Evolutionary conservation across 176 grass and related monocot genomes (phyloP), one percentile per base, ranked within the genome.

Genomic region (Oryza glaberrima): DNA sequence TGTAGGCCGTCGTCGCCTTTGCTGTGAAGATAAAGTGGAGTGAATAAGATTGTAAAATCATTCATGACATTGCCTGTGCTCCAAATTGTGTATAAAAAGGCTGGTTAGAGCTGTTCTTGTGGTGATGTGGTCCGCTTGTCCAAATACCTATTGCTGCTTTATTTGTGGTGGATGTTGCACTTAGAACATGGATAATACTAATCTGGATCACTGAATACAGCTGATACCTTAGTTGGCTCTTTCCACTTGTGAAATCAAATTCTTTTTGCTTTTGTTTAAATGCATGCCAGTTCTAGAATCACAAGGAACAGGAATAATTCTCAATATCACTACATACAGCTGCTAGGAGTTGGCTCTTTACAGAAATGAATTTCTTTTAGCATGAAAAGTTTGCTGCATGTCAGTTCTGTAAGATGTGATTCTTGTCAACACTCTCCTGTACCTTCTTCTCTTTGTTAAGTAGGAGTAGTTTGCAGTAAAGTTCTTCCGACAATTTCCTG

Each of bases 1-100:
- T 72, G 19, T 25, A 72, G 41, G 70, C 11, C 70, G n/a, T 43
- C n/a, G 41, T 43, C 11, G 3, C 41, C 23, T 28, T 46, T 72
- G 70, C 44, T 13, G 20, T 72, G 41, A 46, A 72, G 70, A 72
- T 72, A 4, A 78, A 35, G 43, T 65, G 41, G 43, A 3, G 32
- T 54, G 43, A 73, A 80, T 86, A 74, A 80, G n/a, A 80, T 66
- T 67, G 30, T 73, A 19, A 13, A 23, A 75, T 49, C 70, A 80
- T 66, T 79, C 56, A 72, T 71, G 77, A 10, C 44, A 66, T 67
- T 41, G 25, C 80, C 0, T 52, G 2, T 38, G 17, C 60, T 83
- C 11, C 26, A 36, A 35, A 83, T 47, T 65, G 60, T 75, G 71
- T 83, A 74, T 15, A 75, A 51, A 63, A 75, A 51, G 36, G 11